Percentiles rank a stretch among this genome's conserved stretches.
phyloP scores from a whole-genome alignment of 208 protist species.

The Leishmania guyanensis region DNA sequence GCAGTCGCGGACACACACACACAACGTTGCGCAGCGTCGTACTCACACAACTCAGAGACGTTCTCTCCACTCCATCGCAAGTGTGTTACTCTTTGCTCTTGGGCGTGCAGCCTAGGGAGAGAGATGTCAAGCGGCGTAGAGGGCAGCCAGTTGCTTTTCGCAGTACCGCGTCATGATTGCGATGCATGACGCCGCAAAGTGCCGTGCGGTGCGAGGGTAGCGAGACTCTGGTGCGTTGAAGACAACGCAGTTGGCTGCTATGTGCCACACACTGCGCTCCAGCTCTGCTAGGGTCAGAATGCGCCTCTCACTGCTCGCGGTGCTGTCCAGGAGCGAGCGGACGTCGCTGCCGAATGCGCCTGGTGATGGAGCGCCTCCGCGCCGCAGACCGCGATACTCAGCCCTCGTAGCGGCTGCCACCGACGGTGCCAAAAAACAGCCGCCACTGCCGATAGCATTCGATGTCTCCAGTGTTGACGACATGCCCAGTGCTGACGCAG shows the following conservation, averaged over 20 bases:
- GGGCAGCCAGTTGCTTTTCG: slow-evolving; percentile 45
- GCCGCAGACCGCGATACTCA: slow-evolving; percentile 5
- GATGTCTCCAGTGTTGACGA: neutral
- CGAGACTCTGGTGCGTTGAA: slow-evolving; percentile 85
- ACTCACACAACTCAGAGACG: neutral
- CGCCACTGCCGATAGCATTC: neutral
- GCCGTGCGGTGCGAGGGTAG: slow-evolving; percentile 65
- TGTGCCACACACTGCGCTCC: slow-evolving; percentile 78
- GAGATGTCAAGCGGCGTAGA: slow-evolving; percentile 1
- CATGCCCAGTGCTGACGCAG: neutral
- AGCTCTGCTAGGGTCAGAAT: slow-evolving; percentile 67
- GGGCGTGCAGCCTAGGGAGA: neutral
- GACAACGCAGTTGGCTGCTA: slow-evolving; percentile 79
- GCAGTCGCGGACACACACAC: neutral
- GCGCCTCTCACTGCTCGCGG: slow-evolving; percentile 20
- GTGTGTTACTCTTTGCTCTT: neutral
- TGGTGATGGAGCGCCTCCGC: neutral
- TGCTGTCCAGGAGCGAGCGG: slow-evolving; percentile 8
- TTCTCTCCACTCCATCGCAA: neutral
- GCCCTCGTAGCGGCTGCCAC: neutral
- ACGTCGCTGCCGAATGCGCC: neutral
- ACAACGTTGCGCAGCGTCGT: neutral
- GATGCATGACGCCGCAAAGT: slow-evolving; percentile 62
- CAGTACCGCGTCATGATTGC: slow-evolving; percentile 69
- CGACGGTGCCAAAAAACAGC: neutral